phyloP scores from a whole-genome alignment of 768 basidiomycete species.

The Lactarius akahatsu region DNA sequence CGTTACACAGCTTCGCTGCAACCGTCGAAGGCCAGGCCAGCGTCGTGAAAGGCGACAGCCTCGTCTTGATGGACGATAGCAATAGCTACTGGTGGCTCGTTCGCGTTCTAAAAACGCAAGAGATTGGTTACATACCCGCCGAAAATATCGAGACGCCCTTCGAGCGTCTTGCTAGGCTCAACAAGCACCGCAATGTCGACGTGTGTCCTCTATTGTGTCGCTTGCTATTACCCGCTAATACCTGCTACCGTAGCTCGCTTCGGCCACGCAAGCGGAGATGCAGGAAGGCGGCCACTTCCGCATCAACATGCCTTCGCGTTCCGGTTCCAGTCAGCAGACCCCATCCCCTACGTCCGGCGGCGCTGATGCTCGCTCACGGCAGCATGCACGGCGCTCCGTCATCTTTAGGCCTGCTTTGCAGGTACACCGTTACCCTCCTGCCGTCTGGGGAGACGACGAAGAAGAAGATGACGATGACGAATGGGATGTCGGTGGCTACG shows the following conservation, averaged over 20 bases:
- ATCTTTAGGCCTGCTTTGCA: slow-evolving; percentile 68
- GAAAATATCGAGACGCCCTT: slow-evolving; percentile 99
- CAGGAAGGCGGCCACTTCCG: slow-evolving; percentile 59
- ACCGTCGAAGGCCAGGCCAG: slow-evolving; percentile 99
- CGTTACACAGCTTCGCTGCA: slow-evolving; percentile 94
- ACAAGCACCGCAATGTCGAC: slow-evolving; percentile 97
- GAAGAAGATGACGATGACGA: slow-evolving; percentile 54
- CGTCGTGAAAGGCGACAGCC: slow-evolving; percentile 96
- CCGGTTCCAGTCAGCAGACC: slow-evolving; percentile 46
- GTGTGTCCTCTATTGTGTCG: slow-evolving; percentile 47
- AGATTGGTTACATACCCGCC: slow-evolving; percentile 98
- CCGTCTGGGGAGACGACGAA: slow-evolving; percentile 80
- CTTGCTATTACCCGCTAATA: slow-evolving; percentile 7
- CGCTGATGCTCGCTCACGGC: slow-evolving; percentile 33
- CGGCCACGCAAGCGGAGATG: slow-evolving; percentile 70
- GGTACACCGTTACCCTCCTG: slow-evolving; percentile 76
- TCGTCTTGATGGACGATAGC: slow-evolving; percentile 95
- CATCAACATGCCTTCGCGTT: slow-evolving; percentile 49
- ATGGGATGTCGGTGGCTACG: slow-evolving; percentile 68
- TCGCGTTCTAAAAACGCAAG: slow-evolving; percentile 95
- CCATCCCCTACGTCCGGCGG: slow-evolving; percentile 50
- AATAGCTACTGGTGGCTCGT: slow-evolving; percentile 99
- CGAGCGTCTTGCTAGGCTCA: slow-evolving; percentile 90
- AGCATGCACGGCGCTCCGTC: slow-evolving; percentile 43
- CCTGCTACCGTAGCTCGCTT: slow-evolving; percentile 54